Percentiles rank a stretch among this genome's conserved stretches.
These are phyloP conservation scores for Shiraia sp. DNA, from an alignment of 2,329 filamentous ascomycete genomes.

Conservation along the genomic window DNA sequence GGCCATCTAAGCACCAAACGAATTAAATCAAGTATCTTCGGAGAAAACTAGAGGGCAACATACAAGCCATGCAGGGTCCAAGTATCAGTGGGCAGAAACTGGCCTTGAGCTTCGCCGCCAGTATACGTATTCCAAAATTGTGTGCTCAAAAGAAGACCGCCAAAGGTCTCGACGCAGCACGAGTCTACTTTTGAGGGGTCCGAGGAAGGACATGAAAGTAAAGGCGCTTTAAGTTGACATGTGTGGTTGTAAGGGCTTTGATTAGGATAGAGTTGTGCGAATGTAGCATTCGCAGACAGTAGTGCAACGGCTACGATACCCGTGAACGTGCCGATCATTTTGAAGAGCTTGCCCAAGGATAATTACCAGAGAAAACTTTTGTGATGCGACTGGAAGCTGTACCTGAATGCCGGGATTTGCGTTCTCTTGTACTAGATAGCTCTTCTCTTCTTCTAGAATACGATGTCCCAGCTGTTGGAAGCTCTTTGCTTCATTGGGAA, in stretches of 20 bases:
- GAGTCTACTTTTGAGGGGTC: conserved; percentile 54
- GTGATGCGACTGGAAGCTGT: conserved; percentile 3
- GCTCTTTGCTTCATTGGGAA: conserved; percentile 39
- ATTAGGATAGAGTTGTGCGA: conserved; percentile 50
- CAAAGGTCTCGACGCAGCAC: conserved; percentile 68
- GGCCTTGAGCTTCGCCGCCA: conserved; percentile 60
- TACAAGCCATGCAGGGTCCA: conserved; percentile 62
- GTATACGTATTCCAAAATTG: conserved; percentile 70
- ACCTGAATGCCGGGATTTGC: conserved; percentile 7
- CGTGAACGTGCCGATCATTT: conserved; percentile 24
- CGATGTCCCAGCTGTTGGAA: conserved; percentile 16
- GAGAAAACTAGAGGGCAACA: background rate
- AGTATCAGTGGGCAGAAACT: conserved; percentile 60
- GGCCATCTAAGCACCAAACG: conserved; percentile 13
- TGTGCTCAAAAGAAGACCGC: conserved; percentile 64
- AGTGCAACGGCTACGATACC: conserved; percentile 22
- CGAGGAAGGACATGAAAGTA: conserved; percentile 40
- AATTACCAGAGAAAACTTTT: conserved; percentile 6
- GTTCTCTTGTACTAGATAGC: background rate
- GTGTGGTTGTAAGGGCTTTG: conserved; percentile 61
- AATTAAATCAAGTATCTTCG: too few species aligned
- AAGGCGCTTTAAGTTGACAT: conserved; percentile 51
- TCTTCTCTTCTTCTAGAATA: conserved; percentile 10
- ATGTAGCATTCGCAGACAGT: conserved; percentile 23
- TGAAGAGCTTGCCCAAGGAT: conserved; percentile 4